Conservation (phyloP, 2,329 filamentous ascomycete genomes). For the Paraphoma sp. region DNA sequence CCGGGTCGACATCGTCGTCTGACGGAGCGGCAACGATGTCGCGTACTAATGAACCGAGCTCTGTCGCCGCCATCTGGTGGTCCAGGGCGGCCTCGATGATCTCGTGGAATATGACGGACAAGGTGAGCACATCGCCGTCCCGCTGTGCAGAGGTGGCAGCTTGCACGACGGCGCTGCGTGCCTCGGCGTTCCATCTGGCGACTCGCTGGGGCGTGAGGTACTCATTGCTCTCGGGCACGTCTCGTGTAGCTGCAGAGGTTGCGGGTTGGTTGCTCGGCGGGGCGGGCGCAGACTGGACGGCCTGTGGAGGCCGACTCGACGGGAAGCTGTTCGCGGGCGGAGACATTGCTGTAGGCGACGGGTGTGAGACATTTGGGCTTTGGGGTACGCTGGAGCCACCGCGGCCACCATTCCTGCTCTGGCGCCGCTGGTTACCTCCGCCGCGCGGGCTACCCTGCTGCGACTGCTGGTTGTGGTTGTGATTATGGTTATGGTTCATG, state of each 20-base stretch:
- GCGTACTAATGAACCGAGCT: conserved; percentile 75
- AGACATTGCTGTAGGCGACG: conserved; percentile 42
- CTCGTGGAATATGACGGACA: conserved; percentile 83
- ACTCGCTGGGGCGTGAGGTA: conserved; percentile 75
- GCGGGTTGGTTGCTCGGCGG: conserved; percentile 45
- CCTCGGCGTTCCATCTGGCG: conserved; percentile 70
- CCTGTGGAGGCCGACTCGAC: conserved; percentile 20
- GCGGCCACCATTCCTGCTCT: conserved; percentile 35
- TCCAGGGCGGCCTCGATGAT: conserved; percentile 78
- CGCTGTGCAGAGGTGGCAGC: conserved; percentile 69
- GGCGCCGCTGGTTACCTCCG: conserved; percentile 35
- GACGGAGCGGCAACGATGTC: conserved; percentile 69
- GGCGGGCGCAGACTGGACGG: conserved; percentile 24
- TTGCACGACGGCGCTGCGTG: conserved; percentile 71
- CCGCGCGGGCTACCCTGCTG: conserved; percentile 38
- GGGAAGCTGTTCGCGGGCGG: conserved; percentile 30
- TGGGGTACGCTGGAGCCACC: conserved; percentile 39
- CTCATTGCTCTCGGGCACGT: conserved; percentile 69
- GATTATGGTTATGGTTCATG: conserved; percentile 15
- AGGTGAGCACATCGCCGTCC: conserved; percentile 70
- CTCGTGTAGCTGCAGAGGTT: conserved; percentile 13
- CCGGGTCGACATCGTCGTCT: conserved; percentile 52
- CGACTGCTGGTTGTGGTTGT: conserved; percentile 4
- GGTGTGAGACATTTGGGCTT: conserved; percentile 36
- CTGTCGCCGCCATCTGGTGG: conserved; percentile 67